These are phyloP conservation scores for Helianthus annuus DNA, from an alignment of 129 eudicot species.

Conservation along the genomic window HanXRQr2.0-SUNRISE NC_035447.2:100214373-100214872, in stretches of 20 bases:
- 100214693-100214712: slow-evolving; percentile 42
- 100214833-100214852: slow-evolving; percentile 14
- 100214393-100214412: slow-evolving; percentile 53
- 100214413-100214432: slow-evolving; percentile 67
- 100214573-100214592: slow-evolving; percentile 20
- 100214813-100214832: slow-evolving; percentile 32
- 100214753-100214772: slow-evolving; percentile 27
- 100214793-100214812: slow-evolving; percentile 58
- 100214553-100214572: slow-evolving; percentile 19
- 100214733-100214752: slow-evolving; percentile 47
- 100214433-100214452: slow-evolving; percentile 45
- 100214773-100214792: slow-evolving; percentile 44
- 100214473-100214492: no score
- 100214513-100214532: slow-evolving; percentile 46
- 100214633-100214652: slow-evolving; percentile 33
- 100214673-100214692: slow-evolving; percentile 60
- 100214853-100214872: slow-evolving; percentile 21
- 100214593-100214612: slow-evolving; percentile 55
- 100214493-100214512: slow-evolving; percentile 46
- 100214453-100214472: slow-evolving; percentile 47
- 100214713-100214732: slow-evolving; percentile 26
- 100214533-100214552: slow-evolving; percentile 52
- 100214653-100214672: no score
- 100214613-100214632: slow-evolving; percentile 56
- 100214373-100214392: slow-evolving; percentile 36